phyloP scores from a whole-genome alignment of 306 rosid genomes.

The Hippophae tibetana region DNA sequence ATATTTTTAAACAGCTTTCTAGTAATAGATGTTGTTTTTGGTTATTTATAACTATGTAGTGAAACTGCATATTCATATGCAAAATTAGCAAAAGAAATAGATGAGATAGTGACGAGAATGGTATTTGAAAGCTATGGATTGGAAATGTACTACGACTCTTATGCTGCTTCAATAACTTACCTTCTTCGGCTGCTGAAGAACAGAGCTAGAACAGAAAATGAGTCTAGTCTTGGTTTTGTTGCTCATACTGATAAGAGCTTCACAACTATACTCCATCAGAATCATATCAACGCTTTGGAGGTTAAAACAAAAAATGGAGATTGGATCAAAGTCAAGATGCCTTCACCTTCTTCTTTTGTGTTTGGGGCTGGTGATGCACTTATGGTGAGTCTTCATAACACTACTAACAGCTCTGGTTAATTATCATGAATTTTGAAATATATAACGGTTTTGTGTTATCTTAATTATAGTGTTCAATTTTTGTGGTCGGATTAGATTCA shows the following conservation, averaged over 20 bases:
- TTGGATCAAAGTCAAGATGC: slow-evolving; percentile 54
- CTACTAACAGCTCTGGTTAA: not conserved
- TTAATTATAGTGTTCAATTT: not conserved
- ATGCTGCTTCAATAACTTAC: slow-evolving; percentile 30
- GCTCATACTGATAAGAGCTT: slow-evolving; percentile 80
- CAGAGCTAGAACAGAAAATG: slow-evolving; percentile 26
- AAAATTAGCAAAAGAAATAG: slow-evolving; percentile 42
- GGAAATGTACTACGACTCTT: slow-evolving; percentile 26
- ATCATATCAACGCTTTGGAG: slow-evolving; percentile 51
- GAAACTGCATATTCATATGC: slow-evolving; percentile 37
- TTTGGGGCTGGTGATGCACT: slow-evolving; percentile 74
- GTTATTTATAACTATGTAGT: slow-evolving; percentile 15
- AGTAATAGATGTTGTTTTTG: not conserved
- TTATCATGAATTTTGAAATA: not conserved
- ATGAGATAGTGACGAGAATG: slow-evolving; percentile 57
- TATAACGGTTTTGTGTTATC: not conserved
- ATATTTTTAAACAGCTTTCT: no score
- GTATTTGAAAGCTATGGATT: slow-evolving; percentile 59
- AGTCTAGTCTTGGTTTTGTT: slow-evolving; percentile 43
- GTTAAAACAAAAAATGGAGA: slow-evolving; percentile 48
- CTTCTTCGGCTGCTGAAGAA: slow-evolving; percentile 52
- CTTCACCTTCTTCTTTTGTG: slow-evolving; percentile 41
- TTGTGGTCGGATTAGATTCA: no score
- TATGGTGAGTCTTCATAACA: slow-evolving; percentile 24
- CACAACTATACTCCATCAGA: slow-evolving; percentile 68